Evolutionary conservation across 805 yeast genomes (phyloP).

Genomic region (Saccharomyces jurei): DNA sequence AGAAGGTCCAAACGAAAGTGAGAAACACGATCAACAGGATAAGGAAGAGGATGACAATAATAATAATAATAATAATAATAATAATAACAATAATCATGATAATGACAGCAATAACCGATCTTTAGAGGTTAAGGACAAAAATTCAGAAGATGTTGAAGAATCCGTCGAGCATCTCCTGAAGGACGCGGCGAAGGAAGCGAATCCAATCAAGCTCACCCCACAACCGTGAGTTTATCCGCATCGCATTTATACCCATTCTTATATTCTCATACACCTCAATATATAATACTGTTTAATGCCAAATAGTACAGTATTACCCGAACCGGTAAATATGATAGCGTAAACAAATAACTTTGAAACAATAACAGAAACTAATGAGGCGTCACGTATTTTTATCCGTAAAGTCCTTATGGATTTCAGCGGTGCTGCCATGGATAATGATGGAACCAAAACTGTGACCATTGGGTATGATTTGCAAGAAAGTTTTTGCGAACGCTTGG

Average conservation of each 20-base stretch:
- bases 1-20: neutral
- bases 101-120: neutral
- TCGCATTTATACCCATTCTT: neutral
- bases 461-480: neutral
- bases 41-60: neutral
- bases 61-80: neutral
- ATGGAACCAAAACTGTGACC: neutral
- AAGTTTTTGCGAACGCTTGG: neutral
- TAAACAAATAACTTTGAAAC: neutral
- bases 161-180: slow-evolving; percentile 17
- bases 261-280: neutral
- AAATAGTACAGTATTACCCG: neutral
- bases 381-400: neutral
- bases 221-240: slow-evolving; percentile 1
- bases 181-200: slow-evolving; percentile 15
- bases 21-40: neutral
- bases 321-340: neutral
- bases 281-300: neutral
- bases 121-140: neutral
- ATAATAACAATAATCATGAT: neutral
- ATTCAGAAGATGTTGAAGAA: slow-evolving; percentile 4
- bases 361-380: neutral
- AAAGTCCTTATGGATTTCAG: neutral
- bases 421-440: neutral
- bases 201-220: slow-evolving; percentile 10